Percentiles rank a stretch among this genome's conserved stretches.
phyloP scores from a whole-genome alignment of 345 rosid species.

The Lepidium sativum region DNA sequence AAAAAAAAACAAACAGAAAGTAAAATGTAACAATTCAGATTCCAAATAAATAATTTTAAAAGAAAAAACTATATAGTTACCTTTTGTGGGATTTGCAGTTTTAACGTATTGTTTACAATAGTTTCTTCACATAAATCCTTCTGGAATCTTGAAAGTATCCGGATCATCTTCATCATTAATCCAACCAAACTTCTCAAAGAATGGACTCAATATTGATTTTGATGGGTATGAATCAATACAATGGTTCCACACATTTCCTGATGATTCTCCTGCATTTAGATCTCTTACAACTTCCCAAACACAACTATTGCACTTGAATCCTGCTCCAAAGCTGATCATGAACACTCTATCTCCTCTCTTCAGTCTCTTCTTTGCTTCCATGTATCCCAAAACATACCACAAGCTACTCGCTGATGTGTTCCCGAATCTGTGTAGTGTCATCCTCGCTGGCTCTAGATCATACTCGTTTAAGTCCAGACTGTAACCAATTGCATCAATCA shows the following conservation, averaged over 20 bases:
- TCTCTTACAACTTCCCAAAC: constrained; percentile 52
- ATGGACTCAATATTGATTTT: constrained; percentile 56
- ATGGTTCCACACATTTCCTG: constrained; percentile 55
- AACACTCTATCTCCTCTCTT: constrained; percentile 39
- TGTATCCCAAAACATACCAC: constrained; percentile 73
- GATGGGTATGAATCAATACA: constrained; percentile 71
- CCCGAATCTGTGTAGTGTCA: constrained; percentile 76
- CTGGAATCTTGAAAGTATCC: constrained; percentile 46
- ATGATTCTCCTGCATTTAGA: constrained; percentile 18
- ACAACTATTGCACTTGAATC: constrained; percentile 57
- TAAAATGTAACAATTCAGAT: background rate
- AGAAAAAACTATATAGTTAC: constrained; percentile 7
- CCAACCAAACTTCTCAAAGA: constrained; percentile 86
- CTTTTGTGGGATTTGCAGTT: constrained; percentile 7
- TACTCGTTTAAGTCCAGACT: constrained; percentile 45
- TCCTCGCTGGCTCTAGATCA: constrained; percentile 73
- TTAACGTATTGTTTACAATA: background rate
- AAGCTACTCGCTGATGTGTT: constrained; percentile 83
- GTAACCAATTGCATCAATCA: constrained; percentile 60
- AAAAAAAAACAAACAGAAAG: background rate
- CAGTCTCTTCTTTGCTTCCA: constrained; percentile 58
- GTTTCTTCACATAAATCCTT: constrained; percentile 6
- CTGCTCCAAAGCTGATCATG: constrained; percentile 61
- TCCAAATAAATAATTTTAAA: background rate
- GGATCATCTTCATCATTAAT: constrained; percentile 66